These are phyloP conservation scores for Oryza longistaminata DNA, from an alignment of 176 grass and related monocot species.

Conservation along the genomic window DNA sequence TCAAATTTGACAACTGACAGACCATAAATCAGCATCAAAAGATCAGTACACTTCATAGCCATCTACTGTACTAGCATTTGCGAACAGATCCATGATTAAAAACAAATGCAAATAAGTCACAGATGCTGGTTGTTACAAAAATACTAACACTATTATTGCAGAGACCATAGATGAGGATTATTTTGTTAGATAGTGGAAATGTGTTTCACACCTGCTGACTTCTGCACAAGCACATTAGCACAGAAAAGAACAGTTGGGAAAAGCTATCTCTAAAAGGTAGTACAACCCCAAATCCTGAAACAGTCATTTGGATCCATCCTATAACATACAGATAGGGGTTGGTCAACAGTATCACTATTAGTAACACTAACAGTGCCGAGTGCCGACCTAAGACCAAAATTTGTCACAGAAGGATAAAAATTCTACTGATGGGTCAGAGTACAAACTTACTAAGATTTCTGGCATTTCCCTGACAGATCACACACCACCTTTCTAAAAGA, in stretches of 20 bases:
- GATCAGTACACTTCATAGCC: neutral
- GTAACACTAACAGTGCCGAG: neutral
- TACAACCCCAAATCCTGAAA: neutral
- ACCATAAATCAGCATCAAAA: neutral
- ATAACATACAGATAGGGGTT: neutral
- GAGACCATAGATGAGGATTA: neutral
- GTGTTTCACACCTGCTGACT: neutral
- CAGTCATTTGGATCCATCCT: neutral
- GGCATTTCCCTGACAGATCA: neutral
- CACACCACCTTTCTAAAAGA: neutral
- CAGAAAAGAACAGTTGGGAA: neutral
- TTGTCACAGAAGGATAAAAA: neutral
- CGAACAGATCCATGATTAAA: constrained; percentile 28
- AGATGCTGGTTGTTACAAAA: neutral
- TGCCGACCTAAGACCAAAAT: neutral
- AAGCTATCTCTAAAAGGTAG: neutral
- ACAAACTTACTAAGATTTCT: neutral
- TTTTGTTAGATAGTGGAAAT: neutral
- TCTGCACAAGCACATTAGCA: neutral
- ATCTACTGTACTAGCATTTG: neutral
- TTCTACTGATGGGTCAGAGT: neutral
- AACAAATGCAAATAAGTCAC: neutral
- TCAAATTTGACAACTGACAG: neutral
- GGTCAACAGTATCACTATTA: neutral
- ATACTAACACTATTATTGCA: constrained; percentile 11